Base-by-base conservation (phyloP, 352 stramenopile genomes). In the Pythium insidiosum region DNA sequence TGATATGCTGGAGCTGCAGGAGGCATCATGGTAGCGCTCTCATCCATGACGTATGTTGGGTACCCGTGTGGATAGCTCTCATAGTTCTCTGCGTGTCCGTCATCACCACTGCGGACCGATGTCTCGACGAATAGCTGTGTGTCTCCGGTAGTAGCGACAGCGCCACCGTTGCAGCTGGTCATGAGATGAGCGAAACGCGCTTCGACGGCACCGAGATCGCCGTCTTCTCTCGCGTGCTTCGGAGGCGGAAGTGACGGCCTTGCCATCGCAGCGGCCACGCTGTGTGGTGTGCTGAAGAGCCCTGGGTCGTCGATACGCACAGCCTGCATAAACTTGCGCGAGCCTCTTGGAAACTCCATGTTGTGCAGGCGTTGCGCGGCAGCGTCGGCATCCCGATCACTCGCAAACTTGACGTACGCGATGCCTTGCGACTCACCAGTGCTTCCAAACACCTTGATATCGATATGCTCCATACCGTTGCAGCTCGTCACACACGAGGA, bases 101-200 rank as follows among this genome's bases (percentile, higher is more conserved):
- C 28, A 33, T 33, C 28, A 33, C 9, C 15, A 33, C 28, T 33
- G 9, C 15, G 28, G 34, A 20, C 13, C 66, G 55, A 12, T 83
- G 62, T n/a, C 37, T 74, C n/a, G n/a, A n/a, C n/a, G n/a, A n/a
- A n/a, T n/a, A n/a, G n/a, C n/a, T n/a, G n/a, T n/a, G n/a, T n/a
- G n/a, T n/a, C n/a, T n/a, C n/a, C n/a, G n/a, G n/a, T n/a, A n/a
- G n/a, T n/a, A n/a, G n/a, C n/a, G n/a, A n/a, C n/a, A n/a, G n/a
- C n/a, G n/a, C n/a, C n/a, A 33, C 15, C 9, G 28, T 33, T 15
- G 9, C 28, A 15, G 34, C 50, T 78, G 39, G 71, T 68, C 80
- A 93, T 93, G 44, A 93, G 34, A 42, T 90, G 75, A 6, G 75
- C 80, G 43, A 93, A 93, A 7, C 72, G 73, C 6, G 72, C 76